Evolutionary conservation across 2,329 filamentous ascomycete species (phyloP), one percentile per base, ranked within the genome.

Genomic region (Fusarium oligoseptatum): DNA sequence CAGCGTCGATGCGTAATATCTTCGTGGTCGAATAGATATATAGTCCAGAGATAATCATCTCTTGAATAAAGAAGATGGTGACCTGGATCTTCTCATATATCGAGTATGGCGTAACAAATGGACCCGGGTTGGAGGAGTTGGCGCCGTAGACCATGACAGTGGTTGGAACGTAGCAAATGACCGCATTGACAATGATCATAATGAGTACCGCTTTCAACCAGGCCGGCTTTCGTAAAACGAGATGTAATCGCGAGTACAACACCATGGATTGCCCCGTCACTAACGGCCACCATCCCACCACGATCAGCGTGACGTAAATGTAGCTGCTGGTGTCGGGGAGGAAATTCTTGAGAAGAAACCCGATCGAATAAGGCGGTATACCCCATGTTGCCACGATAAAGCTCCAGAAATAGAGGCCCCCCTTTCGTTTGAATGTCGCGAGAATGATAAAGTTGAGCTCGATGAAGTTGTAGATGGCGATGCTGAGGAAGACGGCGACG

Each of bases 211-310:
- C 83, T 2, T 84, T 84, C 1, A 92, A 83, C 3, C 87, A 80
- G 3, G 80, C 27, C 85, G 72, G 82, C 14, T 89, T 87, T 15
- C 85, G 85, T 15, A 90, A 83, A 17, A 92, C 85, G 3, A 92
- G 84, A 75, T 92, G 89, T 2, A 92, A 83, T 2, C 91, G 86
- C 1, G 89, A 92, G 81, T 90, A 92, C 1, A 92, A 82, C 2
- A 92, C 90, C 20, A 92, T 76, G 0, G 88, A 87, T 77, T 92
- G 89, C 0, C 90, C 91, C 0, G 89, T 91, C 0, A 92, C 85
- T 88, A 92, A 91, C 2, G 77, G 71, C n/a, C 76, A 78, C 80
- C 81, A 83, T 3, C 80, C 80, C 24, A 78, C 68, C n/a, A 80
- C 69, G 10, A 81, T 79, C 10, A 81, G 65, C 1, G 79, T 81